Evolutionary conservation across 2,329 filamentous ascomycete genomes (phyloP).

Genomic region (Akanthomyces muscarius): DNA sequence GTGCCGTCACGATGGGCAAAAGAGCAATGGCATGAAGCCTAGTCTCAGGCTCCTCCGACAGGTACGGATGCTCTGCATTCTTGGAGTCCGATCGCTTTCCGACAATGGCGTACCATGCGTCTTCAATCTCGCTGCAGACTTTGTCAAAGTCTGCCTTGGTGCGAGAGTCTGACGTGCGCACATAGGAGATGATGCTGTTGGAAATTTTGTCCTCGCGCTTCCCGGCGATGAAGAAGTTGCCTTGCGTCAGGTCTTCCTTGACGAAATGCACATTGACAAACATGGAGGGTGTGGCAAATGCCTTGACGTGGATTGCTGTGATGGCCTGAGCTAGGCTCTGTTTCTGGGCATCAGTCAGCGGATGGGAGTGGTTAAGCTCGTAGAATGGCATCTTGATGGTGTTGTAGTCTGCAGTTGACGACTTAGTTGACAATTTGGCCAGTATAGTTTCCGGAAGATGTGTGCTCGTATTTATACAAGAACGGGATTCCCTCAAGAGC

Average conservation of each 20-base stretch:
- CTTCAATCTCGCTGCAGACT: background rate
- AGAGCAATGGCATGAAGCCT: background rate
- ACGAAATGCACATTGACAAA: conserved; percentile 12
- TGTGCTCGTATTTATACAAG: too few relatives aligned
- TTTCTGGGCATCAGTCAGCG: conserved; percentile 2
- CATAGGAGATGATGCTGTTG: conserved; percentile 1
- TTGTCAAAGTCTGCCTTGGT: conserved; percentile 13
- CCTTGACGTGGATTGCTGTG: background rate
- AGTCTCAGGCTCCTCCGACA: background rate
- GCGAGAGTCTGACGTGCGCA: conserved; percentile 5
- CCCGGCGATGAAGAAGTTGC: background rate
- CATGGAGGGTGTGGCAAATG: conserved; percentile 11
- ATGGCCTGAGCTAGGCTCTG: background rate
- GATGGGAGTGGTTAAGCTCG: conserved; percentile 4
- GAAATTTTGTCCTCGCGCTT: background rate
- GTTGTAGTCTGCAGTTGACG: background rate
- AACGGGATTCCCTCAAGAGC: too few relatives aligned
- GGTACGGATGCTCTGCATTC: background rate
- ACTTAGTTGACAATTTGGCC: too few relatives aligned
- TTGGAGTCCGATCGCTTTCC: background rate
- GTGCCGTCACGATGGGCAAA: conserved; percentile 6
- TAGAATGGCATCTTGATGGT: conserved; percentile 11
- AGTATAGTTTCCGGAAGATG: too few relatives aligned
- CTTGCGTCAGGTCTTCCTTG: background rate
- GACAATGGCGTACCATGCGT: conserved; percentile 8